These are phyloP conservation scores for Verticillium nubilum DNA, from an alignment of 2,329 filamentous ascomycete genomes.

Conservation along the genomic window DNA sequence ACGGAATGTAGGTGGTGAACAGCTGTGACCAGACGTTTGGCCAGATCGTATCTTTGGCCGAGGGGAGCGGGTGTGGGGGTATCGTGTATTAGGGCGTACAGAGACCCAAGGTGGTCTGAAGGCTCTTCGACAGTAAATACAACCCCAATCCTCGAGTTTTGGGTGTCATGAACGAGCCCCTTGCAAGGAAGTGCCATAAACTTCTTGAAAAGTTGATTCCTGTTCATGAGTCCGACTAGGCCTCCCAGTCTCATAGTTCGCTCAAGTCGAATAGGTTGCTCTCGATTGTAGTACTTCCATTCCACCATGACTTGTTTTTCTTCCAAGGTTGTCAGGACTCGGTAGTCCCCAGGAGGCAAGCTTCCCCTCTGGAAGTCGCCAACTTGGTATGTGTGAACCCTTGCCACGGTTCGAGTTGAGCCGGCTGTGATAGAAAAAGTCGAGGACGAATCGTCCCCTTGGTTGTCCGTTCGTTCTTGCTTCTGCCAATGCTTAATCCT, in stretches of 20 bases:
- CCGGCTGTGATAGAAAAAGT: not conserved
- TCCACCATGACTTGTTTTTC: not conserved
- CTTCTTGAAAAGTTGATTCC: not conserved
- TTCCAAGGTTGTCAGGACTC: not conserved
- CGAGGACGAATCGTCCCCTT: not conserved
- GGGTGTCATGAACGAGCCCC: not conserved
- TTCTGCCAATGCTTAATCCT: not conserved
- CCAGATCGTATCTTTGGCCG: conserved; percentile 34
- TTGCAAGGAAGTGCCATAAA: not conserved
- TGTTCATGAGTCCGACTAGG: not conserved
- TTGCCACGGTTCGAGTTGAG: not conserved
- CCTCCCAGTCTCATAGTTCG: not conserved
- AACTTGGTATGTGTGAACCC: not conserved
- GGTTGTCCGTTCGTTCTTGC: not conserved
- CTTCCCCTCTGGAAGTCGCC: not conserved
- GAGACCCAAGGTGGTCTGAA: not conserved
- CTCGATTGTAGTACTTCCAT: not conserved
- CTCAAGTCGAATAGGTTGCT: not conserved
- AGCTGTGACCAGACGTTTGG: conserved; percentile 34
- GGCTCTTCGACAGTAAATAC: not conserved
- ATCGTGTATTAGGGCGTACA: not conserved
- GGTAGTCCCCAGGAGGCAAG: not conserved
- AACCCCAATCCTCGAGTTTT: not conserved
- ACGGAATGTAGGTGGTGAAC: conserved; percentile 47
- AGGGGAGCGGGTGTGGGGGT: conserved; percentile 14